A percentile compares a stretch with the other conserved stretches of the same genome.
Evolutionary conservation across 169 alveolate species (phyloP).

Genomic region (Plasmodium cynomolgi): DNA sequence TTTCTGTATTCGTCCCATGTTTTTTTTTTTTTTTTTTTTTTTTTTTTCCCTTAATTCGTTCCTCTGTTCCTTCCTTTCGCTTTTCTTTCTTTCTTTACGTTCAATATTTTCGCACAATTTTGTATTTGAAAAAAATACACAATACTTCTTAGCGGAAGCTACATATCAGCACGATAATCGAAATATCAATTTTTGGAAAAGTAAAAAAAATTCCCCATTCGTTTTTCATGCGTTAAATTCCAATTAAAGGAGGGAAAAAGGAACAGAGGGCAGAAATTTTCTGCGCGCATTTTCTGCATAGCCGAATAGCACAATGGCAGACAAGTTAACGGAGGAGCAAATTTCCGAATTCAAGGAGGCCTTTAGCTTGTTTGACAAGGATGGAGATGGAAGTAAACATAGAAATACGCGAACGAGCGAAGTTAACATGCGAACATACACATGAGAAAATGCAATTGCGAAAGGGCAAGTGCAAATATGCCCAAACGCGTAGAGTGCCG

Average conservation of each 20-base stretch:
- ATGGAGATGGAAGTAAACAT: slow-evolving; percentile 97
- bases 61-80: not conserved
- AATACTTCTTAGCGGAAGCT: not conserved
- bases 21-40: not conserved
- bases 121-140: not conserved
- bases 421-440: not conserved
- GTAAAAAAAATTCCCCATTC: slow-evolving; percentile 6
- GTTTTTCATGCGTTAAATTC: slow-evolving; percentile 1
- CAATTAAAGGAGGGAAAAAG: slow-evolving; percentile 3
- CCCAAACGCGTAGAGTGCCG: not conserved
- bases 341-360: slow-evolving; percentile 99
- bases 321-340: slow-evolving; percentile 98
- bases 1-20: not conserved
- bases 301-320: slow-evolving; percentile 92
- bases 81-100: not conserved
- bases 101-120: not conserved
- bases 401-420: not conserved
- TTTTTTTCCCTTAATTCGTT: not conserved
- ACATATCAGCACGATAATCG: not conserved
- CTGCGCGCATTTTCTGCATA: not conserved
- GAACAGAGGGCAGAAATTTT: not conserved
- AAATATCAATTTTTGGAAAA: not conserved
- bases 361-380: slow-evolving; percentile 99
- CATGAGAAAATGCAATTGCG: not conserved
- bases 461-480: not conserved